Conservation (phyloP, 1,139 yeast species). For the Yamadazyma atmosphaerica region DNA sequence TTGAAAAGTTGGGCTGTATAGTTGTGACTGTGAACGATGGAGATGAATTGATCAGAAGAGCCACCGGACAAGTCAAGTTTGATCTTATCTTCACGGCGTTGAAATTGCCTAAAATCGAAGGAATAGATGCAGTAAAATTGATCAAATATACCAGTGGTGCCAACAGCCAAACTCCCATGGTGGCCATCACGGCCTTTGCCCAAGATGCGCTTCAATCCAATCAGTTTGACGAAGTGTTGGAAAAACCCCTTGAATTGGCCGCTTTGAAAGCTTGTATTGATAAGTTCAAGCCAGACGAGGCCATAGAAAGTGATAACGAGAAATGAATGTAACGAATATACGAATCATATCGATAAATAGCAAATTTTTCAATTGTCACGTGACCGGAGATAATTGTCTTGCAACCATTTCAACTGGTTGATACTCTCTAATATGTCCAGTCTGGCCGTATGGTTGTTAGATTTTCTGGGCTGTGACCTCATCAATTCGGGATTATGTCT, state of each 20-base stretch:
- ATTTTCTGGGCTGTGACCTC: slow-evolving; percentile 61
- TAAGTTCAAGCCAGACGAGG: slow-evolving; percentile 28
- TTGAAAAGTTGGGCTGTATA: slow-evolving; percentile 75
- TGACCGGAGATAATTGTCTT: slow-evolving; percentile 59
- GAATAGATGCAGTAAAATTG: slow-evolving; percentile 75
- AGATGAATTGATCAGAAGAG: slow-evolving; percentile 78
- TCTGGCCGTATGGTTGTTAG: slow-evolving; percentile 77
- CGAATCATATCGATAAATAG: too few relatives aligned
- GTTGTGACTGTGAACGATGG: slow-evolving; percentile 80
- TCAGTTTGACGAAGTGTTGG: slow-evolving; percentile 71
- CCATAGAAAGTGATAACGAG: slow-evolving; percentile 24
- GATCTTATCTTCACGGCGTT: slow-evolving; percentile 82
- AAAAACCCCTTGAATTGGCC: slow-evolving; percentile 63
- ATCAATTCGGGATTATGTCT: slow-evolving; percentile 73
- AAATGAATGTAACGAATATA: slow-evolving; percentile 2
- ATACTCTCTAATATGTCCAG: slow-evolving; percentile 90
- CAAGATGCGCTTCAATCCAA: slow-evolving; percentile 61
- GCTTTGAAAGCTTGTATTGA: slow-evolving; percentile 25
- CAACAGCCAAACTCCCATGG: slow-evolving; percentile 74
- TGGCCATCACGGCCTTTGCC: slow-evolving; percentile 73
- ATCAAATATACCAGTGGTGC: slow-evolving; percentile 74
- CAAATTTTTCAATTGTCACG: too few relatives aligned
- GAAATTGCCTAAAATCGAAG: slow-evolving; percentile 63
- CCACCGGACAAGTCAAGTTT: slow-evolving; percentile 81
- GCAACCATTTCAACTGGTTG: slow-evolving; percentile 76